Evolutionary conservation across 2,329 filamentous ascomycete species (phyloP).

Genomic region (Penicillium sp.): DNA sequence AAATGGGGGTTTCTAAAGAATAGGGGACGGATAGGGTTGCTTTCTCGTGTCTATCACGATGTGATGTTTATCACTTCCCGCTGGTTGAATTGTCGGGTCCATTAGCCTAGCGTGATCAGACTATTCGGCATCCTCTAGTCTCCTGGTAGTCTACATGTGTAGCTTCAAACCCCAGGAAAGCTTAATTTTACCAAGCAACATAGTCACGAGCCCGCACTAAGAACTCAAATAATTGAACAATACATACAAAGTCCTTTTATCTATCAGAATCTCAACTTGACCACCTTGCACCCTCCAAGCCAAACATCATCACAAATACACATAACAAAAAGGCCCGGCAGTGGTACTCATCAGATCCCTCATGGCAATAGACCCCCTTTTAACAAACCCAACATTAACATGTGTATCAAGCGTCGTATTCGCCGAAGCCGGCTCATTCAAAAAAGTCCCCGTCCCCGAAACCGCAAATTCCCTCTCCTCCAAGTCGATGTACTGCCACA

Average conservation of each 20-base stretch:
- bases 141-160: background rate
- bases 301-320: slow-evolving; percentile 40
- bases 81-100: too few species aligned
- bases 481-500: slow-evolving; percentile 54
- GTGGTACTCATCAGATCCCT: slow-evolving; percentile 48
- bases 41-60: too few species aligned
- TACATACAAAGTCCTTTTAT: background rate
- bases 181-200: background rate
- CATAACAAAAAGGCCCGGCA: slow-evolving; percentile 53
- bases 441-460: slow-evolving; percentile 50
- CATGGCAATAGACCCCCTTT: slow-evolving; percentile 40
- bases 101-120: background rate
- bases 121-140: background rate
- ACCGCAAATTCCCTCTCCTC: slow-evolving; percentile 43
- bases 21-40: too few species aligned
- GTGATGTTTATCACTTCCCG: too few species aligned
- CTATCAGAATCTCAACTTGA: background rate
- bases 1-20: too few species aligned
- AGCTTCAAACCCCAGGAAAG: background rate
- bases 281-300: background rate
- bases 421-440: slow-evolving; percentile 48
- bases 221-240: background rate
- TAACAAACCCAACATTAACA: slow-evolving; percentile 46
- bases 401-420: slow-evolving; percentile 52
- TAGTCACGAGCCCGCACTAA: background rate